These are phyloP conservation scores for Knoxia roxburghii DNA, from an alignment of 257 asterid species.

Conservation along the genomic window DNA sequence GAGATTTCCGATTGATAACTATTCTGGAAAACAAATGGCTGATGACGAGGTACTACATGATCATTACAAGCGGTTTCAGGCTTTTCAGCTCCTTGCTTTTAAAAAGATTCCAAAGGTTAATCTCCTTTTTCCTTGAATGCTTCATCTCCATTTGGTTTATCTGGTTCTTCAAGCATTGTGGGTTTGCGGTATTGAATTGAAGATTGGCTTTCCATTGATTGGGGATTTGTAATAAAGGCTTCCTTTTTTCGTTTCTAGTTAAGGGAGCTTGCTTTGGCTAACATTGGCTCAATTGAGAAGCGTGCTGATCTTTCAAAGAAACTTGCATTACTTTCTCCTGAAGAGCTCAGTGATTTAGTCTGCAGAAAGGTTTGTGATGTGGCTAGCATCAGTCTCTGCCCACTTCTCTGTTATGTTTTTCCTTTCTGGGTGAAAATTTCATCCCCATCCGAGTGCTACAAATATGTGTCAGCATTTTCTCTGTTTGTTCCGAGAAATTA, in stretches of 20 bases:
- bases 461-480: neutral
- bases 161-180: neutral
- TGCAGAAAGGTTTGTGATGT: slow-evolving; percentile 67
- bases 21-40: slow-evolving; percentile 91
- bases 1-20: slow-evolving; percentile 92
- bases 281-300: slow-evolving; percentile 78
- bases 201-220: neutral
- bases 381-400: slow-evolving; percentile 8
- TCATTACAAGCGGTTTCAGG: slow-evolving; percentile 88
- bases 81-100: slow-evolving; percentile 84
- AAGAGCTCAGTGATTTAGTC: slow-evolving; percentile 85
- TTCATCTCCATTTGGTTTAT: neutral
- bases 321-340: slow-evolving; percentile 68
- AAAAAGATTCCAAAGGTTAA: slow-evolving; percentile 82
- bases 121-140: slow-evolving; percentile 3
- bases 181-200: too few relatives aligned
- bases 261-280: slow-evolving; percentile 86
- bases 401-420: neutral
- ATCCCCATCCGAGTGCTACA: neutral
- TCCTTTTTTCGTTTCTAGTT: slow-evolving; percentile 43
- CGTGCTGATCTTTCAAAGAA: slow-evolving; percentile 89
- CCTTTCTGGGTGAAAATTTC: neutral
- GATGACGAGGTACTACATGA: slow-evolving; percentile 95
- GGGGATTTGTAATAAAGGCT: neutral
- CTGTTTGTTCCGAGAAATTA: neutral